Conservation (phyloP, 306 rosid genomes). For the Quercus aquifolioides region DNA sequence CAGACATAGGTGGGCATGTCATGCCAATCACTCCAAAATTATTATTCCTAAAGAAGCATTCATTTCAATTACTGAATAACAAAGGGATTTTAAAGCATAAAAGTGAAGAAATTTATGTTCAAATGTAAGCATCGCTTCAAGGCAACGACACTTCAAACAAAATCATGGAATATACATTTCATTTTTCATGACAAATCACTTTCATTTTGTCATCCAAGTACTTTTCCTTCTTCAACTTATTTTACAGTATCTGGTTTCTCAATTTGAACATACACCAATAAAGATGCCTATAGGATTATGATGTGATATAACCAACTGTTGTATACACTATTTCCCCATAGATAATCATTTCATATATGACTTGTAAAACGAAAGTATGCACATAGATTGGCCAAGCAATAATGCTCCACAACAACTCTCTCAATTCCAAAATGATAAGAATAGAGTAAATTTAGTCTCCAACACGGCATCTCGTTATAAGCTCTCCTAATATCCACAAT, state of each 20-base stretch:
- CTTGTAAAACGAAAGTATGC: not conserved
- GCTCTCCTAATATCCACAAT: not conserved
- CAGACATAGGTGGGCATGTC: not conserved
- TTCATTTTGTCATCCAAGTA: not conserved
- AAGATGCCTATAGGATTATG: not conserved
- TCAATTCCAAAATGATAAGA: not conserved
- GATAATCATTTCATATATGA: not conserved
- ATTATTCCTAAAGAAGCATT: not conserved
- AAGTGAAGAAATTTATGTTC: not conserved
- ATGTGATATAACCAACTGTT: not conserved
- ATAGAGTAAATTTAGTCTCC: not conserved
- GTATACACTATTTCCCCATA: not conserved
- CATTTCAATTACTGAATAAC: not conserved
- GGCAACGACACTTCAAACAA: not conserved
- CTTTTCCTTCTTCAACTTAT: not conserved
- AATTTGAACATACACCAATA: not conserved
- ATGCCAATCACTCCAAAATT: not conserved
- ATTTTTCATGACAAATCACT: not conserved
- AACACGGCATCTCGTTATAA: not conserved
- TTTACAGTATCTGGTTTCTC: not conserved
- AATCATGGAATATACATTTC: not conserved
- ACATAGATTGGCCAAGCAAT: not conserved
- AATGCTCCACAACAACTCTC: not conserved
- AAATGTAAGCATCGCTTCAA: not conserved
- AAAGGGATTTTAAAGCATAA: not conserved